phyloP scores from a whole-genome alignment of 2,329 filamentous ascomycete species.

The Cladophialophora chaetospira region DNA sequence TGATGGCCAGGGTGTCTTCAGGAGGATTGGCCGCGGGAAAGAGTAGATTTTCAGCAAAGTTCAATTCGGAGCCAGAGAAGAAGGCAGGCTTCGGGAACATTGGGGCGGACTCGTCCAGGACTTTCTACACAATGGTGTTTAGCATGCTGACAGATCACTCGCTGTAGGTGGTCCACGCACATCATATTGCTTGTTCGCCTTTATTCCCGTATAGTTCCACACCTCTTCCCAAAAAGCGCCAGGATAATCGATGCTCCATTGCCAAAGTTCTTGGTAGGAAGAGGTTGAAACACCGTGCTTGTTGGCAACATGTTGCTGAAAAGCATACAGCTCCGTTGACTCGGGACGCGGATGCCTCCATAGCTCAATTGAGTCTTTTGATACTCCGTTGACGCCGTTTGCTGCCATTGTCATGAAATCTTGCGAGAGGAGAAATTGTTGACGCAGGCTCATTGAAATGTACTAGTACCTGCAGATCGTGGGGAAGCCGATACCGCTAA shows the following conservation, averaged over 20 bases:
- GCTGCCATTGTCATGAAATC: constrained; percentile 13
- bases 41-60: constrained; percentile 94
- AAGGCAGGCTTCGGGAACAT: constrained; percentile 89
- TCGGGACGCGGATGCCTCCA: constrained; percentile 71
- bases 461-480: constrained; percentile 5
- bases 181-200: constrained; percentile 61
- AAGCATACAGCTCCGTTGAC: constrained; percentile 70
- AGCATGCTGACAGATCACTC: background rate
- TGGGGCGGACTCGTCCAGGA: constrained; percentile 64
- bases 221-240: constrained; percentile 80
- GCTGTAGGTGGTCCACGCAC: background rate
- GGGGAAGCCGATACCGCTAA: background rate
- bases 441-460: constrained; percentile 1
- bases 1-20: constrained; percentile 67
- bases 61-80: constrained; percentile 76
- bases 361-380: constrained; percentile 50
- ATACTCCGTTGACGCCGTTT: constrained; percentile 19
- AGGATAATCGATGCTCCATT: constrained; percentile 80
- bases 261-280: constrained; percentile 74
- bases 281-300: constrained; percentile 65
- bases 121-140: constrained; percentile 49
- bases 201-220: constrained; percentile 80
- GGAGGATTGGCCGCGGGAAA: constrained; percentile 66
- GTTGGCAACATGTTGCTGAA: constrained; percentile 68
- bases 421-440: background rate